These are phyloP conservation scores for Mycena polygramma DNA, from an alignment of 768 basidiomycete genomes.

Conservation along the genomic window DNA sequence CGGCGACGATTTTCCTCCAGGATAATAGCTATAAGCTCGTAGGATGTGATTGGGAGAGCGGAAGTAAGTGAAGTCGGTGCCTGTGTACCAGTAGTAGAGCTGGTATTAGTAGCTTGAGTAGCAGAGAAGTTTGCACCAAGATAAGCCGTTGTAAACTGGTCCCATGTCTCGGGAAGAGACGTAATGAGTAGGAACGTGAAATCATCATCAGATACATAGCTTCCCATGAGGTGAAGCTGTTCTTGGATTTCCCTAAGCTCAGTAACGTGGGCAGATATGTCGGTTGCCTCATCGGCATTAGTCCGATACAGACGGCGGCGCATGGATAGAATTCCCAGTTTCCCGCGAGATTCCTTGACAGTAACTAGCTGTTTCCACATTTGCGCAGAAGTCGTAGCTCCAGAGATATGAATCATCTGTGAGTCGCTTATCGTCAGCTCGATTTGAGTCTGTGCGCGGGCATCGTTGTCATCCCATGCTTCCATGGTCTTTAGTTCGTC, in stretches of 20 bases:
- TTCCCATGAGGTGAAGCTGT: slow-evolving; percentile 7
- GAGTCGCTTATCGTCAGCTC: slow-evolving; percentile 20
- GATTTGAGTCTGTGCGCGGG: slow-evolving; percentile 13
- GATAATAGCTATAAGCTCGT: too few species aligned
- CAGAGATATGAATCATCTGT: slow-evolving; percentile 21
- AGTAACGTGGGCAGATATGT: slow-evolving; percentile 15
- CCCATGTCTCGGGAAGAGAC: slow-evolving; percentile 14
- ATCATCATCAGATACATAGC: slow-evolving; percentile 13
- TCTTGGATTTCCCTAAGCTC: slow-evolving; percentile 14
- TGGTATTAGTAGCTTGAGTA: too few species aligned
- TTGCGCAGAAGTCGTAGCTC: slow-evolving; percentile 16
- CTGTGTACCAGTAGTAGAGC: too few species aligned
- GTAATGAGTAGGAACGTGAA: slow-evolving; percentile 20
- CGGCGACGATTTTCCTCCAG: too few species aligned
- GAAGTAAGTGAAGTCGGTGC: too few species aligned
- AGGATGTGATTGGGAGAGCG: too few species aligned
- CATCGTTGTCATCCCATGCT: slow-evolving; percentile 12
- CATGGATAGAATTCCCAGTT: slow-evolving; percentile 14
- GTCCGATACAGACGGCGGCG: slow-evolving; percentile 22
- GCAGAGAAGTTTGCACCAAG: too few species aligned
- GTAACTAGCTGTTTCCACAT: slow-evolving; percentile 19
- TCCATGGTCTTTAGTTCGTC: not conserved
- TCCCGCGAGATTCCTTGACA: slow-evolving; percentile 19
- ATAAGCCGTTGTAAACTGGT: too few species aligned
- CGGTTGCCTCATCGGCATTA: slow-evolving; percentile 21